Conservation (phyloP, 1,284 basidiomycete genomes). For the Abortiporus biennis region DNA sequence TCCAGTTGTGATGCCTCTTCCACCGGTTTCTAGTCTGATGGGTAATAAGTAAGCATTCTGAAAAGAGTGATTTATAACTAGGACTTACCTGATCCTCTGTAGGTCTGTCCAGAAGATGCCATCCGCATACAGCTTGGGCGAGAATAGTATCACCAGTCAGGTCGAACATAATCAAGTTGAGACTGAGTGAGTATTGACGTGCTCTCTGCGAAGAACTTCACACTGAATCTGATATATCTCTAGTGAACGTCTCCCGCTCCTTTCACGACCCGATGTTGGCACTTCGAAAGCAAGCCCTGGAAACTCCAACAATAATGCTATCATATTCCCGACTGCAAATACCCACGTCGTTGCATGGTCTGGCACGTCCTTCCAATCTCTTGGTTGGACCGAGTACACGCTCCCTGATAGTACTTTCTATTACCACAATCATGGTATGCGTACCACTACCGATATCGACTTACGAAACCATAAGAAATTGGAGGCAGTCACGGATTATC, state of each 20-base stretch:
- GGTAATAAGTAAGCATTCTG: neutral
- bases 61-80: neutral
- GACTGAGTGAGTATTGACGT: constrained; percentile 20
- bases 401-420: constrained; percentile 65
- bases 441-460: constrained; percentile 60
- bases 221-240: constrained; percentile 1
- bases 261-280: constrained; percentile 13
- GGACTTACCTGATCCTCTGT: neutral
- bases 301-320: constrained; percentile 5
- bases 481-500: constrained; percentile 41
- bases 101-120: constrained; percentile 17
- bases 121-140: constrained; percentile 24
- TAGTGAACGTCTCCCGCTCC: constrained; percentile 34
- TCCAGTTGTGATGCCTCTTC: constrained; percentile 4
- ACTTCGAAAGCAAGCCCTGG: constrained; percentile 9
- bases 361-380: constrained; percentile 20
- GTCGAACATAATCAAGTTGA: constrained; percentile 17
- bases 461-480: constrained; percentile 45
- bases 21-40: neutral
- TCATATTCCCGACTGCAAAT: constrained; percentile 12
- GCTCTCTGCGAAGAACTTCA: neutral
- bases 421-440: constrained; percentile 53
- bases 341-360: constrained; percentile 21
- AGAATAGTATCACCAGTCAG: constrained; percentile 14
- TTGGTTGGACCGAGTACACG: constrained; percentile 61